A percentile compares a stretch with the other conserved stretches of the same genome.
phyloP scores from a whole-genome alignment of 2,329 filamentous ascomycete genomes.

The Thermomyces lanuginosus region DNA sequence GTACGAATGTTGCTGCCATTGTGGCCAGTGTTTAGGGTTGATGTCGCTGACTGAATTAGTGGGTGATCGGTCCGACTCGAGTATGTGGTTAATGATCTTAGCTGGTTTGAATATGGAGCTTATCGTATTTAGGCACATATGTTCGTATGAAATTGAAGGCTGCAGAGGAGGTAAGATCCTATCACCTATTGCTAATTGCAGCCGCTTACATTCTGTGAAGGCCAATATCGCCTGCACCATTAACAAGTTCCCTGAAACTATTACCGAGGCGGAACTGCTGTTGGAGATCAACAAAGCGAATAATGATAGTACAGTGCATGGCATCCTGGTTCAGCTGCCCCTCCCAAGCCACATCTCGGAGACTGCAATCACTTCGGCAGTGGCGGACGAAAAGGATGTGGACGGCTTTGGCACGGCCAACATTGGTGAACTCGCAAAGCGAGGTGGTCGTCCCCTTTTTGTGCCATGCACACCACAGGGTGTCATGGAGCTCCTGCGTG shows the following conservation, averaged over 20 bases:
- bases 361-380: constrained; percentile 74
- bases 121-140: constrained; percentile 57
- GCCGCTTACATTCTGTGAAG: constrained; percentile 28
- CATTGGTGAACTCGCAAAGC: constrained; percentile 93
- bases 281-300: constrained; percentile 69
- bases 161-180: constrained; percentile 56
- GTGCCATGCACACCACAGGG: constrained; percentile 93
- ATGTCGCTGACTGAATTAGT: constrained; percentile 36
- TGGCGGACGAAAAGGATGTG: constrained; percentile 89
- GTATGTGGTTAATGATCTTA: constrained; percentile 35
- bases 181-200: constrained; percentile 2
- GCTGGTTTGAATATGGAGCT: constrained; percentile 7
- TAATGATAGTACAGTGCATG: constrained; percentile 71
- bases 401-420: constrained; percentile 90
- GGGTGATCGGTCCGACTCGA: constrained; percentile 81
- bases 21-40: constrained; percentile 1
- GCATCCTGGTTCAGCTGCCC: constrained; percentile 85
- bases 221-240: constrained; percentile 81
- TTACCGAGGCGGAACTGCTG: constrained; percentile 71
- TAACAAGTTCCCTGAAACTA: constrained; percentile 64
- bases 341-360: constrained; percentile 81
- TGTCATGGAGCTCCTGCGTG: constrained; percentile 79
- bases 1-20: constrained; percentile 31
- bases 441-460: constrained; percentile 77
- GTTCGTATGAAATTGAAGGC: constrained; percentile 99